Evolutionary conservation across 139 green algal species (phyloP), one percentile per base, ranked within the genome.

Genomic region (Micromonas commoda): DNA sequence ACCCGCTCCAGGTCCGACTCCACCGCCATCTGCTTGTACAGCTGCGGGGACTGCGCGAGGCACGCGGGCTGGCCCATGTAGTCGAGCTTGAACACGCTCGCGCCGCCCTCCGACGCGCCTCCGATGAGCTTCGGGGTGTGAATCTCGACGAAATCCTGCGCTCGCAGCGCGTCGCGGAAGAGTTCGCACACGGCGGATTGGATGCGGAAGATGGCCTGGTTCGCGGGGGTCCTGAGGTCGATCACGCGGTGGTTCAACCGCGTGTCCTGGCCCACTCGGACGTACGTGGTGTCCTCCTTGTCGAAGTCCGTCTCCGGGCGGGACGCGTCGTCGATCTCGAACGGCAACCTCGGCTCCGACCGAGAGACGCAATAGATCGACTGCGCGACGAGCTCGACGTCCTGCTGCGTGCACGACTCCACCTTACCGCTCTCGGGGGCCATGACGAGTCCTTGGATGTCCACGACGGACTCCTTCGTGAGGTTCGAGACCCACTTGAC

Each of bases 1-100:
- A 99, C 94, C 4, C 90, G 79, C 3, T 88, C 89, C 57, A 96
- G 87, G 89, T 98, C 95, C 0, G 90, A 87, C 60, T 84, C 93
- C 82, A 99, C 96, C 52, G 93, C 92, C 94, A 99, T 98, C 88
- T 98, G 94, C 85, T 98, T 98, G 86, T 97, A 97, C 72, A 98
- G 88, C 87, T 98, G 94, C 57, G 94, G 94, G 0, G 83, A 91
- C 84, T 97, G 94, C 52, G 95, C 95, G 54, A 99, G 86, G 87
- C 95, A 99, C 53, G 88, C 95, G 2, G 51, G 51, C 23, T 60
- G 23, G 19, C 92, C 94, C 89, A 98, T 96, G 90, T 99, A 99
- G 71, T 98, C 87, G 32, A 97, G 83, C 67, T 79, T 81, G 91
- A 99, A 99, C 34, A 97, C 94, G 24, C 87, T 78, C 23, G 95